Evolutionary conservation across 257 asterid species (phyloP).

Genomic region (Nyctanthes arbortristis): DNA sequence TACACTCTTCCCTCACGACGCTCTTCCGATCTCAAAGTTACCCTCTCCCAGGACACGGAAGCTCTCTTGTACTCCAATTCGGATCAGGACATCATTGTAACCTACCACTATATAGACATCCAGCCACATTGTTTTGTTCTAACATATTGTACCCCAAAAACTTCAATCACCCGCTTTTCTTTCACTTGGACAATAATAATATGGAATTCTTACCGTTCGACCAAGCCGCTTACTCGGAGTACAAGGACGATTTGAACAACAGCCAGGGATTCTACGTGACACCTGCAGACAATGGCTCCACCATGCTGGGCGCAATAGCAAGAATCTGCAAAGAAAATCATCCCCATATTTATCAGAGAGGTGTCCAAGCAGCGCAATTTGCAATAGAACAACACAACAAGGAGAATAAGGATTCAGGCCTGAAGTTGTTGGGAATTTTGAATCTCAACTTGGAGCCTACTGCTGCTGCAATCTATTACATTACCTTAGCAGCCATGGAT

Average conservation of each 20-base stretch:
- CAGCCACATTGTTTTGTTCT: neutral
- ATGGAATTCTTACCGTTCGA: neutral
- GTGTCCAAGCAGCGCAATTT: conserved; percentile 26
- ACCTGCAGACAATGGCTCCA: conserved; percentile 7
- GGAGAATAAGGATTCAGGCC: neutral
- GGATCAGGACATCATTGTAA: neutral
- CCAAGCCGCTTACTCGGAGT: neutral
- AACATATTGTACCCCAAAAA: neutral
- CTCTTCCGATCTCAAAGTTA: too few species aligned
- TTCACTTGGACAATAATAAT: neutral
- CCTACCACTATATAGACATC: neutral
- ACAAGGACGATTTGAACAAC: conserved; percentile 3
- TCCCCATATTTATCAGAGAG: conserved; percentile 5
- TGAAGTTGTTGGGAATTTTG: conserved; percentile 18
- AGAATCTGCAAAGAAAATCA: conserved; percentile 7
- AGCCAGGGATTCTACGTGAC: conserved; percentile 32
- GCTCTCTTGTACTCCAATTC: neutral
- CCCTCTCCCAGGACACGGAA: too few species aligned
- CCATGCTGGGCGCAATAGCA: conserved; percentile 14
- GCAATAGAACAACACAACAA: conserved; percentile 37
- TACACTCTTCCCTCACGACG: too few species aligned
- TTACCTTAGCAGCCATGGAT: conserved; percentile 29
- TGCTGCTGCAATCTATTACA: conserved; percentile 46
- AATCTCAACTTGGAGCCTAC: conserved; percentile 44
- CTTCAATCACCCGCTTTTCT: neutral